Conservation (phyloP, 2,329 filamentous ascomycete species). For the Penicillium crustosum region DNA sequence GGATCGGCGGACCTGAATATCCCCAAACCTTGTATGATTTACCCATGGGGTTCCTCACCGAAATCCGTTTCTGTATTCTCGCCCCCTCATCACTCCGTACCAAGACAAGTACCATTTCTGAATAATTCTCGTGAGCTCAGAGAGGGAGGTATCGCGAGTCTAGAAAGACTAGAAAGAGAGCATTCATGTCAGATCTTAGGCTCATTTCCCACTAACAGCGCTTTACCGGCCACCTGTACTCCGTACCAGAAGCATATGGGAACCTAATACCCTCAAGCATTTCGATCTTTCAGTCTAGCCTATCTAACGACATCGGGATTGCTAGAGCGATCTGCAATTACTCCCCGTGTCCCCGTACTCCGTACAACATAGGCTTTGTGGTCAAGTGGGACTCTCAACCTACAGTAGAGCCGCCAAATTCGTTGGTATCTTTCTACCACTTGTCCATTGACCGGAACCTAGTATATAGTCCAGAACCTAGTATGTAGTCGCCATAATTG, state of each 20-base stretch:
- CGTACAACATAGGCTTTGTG: neutral
- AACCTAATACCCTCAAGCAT: neutral
- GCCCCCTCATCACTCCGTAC: neutral
- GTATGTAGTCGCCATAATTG: neutral
- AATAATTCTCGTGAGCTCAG: neutral
- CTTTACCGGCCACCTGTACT: neutral
- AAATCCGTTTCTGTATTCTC: neutral
- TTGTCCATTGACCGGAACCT: neutral
- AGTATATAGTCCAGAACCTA: neutral
- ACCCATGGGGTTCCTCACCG: neutral
- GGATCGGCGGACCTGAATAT: neutral
- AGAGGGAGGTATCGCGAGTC: neutral
- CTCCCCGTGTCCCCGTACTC: neutral
- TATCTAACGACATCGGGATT: neutral
- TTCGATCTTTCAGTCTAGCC: neutral
- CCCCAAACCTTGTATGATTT: too few species aligned
- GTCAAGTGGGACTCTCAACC: neutral
- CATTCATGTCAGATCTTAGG: neutral
- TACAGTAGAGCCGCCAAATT: neutral
- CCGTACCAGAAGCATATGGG: neutral
- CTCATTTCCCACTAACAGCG: neutral
- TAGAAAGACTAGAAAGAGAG: too few species aligned
- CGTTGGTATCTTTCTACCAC: neutral
- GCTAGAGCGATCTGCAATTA: neutral
- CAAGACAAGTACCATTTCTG: neutral